Evolutionary conservation across 306 rosid species (phyloP), one percentile per base, ranked within the genome.

Genomic region (Gynostemma pentaphyllum): DNA sequence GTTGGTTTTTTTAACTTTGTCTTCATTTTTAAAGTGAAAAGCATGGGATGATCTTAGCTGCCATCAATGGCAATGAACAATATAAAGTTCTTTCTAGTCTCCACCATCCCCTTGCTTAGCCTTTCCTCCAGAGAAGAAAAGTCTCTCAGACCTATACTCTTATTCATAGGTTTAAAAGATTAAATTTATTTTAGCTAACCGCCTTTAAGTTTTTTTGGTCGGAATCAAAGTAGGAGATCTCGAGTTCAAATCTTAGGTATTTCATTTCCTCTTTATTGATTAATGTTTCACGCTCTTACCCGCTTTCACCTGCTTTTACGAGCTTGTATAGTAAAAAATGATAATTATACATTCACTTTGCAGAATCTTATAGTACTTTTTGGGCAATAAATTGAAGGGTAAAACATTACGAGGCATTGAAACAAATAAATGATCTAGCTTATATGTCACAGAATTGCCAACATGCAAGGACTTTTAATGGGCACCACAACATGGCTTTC

Each of bases 341-440:
- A 60, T 60, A 60, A 60, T 21, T 36, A 14, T 28, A 37, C 44
- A 60, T 60, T 48, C 65, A 60, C 22, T 12, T 60, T 60, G 65
- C 65, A 60, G 48, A 60, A 40, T 21, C 27, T 2, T 34, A 39
- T 18, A 60, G 48, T 36, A 28, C 12, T 26, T 36, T 56, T 32
- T 9, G 30, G 19, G 2, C 3, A 48, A 15, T 10, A 9, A 56
- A 5, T 9, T 0, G 44, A 14, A 57, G 5, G 14, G 49, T 60
- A 60, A 60, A 60, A 60, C 22, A 60, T 13, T 39, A 24, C 13
- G 30, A 16, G 30, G 55, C 55, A 49, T 22, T 16, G 27, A n/a
- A 49, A 18, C 11, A 37, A 60, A 60, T 60, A 60, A 60, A 60
- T 60, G 66, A 60, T 60, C 48, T 60, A 60, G 66, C 39, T 60